phyloP scores from a whole-genome alignment of 2,329 filamentous ascomycete genomes.

The Mycosphaerella arachidis region DNA sequence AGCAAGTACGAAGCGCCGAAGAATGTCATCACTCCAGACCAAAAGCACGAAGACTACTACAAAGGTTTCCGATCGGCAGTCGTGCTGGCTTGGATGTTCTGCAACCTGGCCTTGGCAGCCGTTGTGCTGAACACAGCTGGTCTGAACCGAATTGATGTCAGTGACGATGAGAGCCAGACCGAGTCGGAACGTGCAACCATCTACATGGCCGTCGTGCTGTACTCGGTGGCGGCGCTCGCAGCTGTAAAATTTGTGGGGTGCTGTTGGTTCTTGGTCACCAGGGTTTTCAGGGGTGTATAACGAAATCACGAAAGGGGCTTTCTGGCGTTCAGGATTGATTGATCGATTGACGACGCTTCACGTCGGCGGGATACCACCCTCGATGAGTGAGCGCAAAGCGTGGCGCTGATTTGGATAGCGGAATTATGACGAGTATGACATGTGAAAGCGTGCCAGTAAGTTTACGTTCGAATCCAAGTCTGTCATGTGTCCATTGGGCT shows the following conservation, averaged over 20 bases:
- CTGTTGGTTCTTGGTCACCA: slow-evolving; percentile 85
- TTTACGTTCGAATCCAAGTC: neutral
- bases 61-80: slow-evolving; percentile 89
- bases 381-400: slow-evolving; percentile 5
- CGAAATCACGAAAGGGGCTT: slow-evolving; percentile 1
- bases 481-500: neutral
- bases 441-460: neutral
- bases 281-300: slow-evolving; percentile 64
- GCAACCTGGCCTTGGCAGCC: slow-evolving; percentile 82
- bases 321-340: slow-evolving; percentile 13
- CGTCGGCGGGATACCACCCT: slow-evolving; percentile 12
- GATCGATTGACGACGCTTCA: neutral
- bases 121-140: slow-evolving; percentile 64
- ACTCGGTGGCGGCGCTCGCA: slow-evolving; percentile 80
- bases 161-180: slow-evolving; percentile 41
- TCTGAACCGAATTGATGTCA: slow-evolving; percentile 26
- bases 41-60: slow-evolving; percentile 97
- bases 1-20: slow-evolving; percentile 71
- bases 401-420: slow-evolving; percentile 5
- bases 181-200: slow-evolving; percentile 62
- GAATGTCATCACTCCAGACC: slow-evolving; percentile 55
- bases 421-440: neutral
- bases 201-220: slow-evolving; percentile 82
- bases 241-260: slow-evolving; percentile 84
- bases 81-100: slow-evolving; percentile 93